Evolutionary conservation across 148 eudicot species (phyloP).

Genomic region (Diospyros lotus): DNA sequence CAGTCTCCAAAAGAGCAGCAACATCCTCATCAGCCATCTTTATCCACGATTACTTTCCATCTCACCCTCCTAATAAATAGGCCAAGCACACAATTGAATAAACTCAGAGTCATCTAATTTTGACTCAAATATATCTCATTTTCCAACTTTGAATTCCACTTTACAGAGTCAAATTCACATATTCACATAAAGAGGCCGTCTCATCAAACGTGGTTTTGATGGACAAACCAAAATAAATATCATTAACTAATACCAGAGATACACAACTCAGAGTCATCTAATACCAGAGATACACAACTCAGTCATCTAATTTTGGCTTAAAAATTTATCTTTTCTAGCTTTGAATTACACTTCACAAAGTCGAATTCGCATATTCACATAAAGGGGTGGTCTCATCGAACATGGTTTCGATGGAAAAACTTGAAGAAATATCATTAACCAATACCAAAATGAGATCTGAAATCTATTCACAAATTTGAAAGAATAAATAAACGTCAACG

Average conservation of each 20-base stretch:
- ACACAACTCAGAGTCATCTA: no score
- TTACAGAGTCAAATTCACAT: slow-evolving; percentile 5
- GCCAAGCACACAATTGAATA: slow-evolving; percentile 5
- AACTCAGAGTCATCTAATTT: slow-evolving; percentile 6
- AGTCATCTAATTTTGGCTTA: slow-evolving; percentile 15
- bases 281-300: no score
- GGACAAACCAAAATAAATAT: slow-evolving; percentile 26
- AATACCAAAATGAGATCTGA: no score
- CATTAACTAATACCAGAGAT: not conserved
- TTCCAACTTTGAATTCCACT: slow-evolving; percentile 28
- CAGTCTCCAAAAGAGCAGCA: slow-evolving; percentile 63
- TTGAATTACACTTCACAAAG: slow-evolving; percentile 21
- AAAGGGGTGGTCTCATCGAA: slow-evolving; percentile 5
- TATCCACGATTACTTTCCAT: slow-evolving; percentile 5
- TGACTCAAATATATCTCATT: slow-evolving; percentile 21
- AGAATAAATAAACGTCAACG: no score
- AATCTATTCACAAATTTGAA: no score
- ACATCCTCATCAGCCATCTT: slow-evolving; percentile 53
- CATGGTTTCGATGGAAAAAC: slow-evolving; percentile 17
- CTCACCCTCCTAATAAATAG: slow-evolving; percentile 8
- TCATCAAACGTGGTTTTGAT: slow-evolving; percentile 6
- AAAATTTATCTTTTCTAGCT: slow-evolving; percentile 21
- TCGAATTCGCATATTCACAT: slow-evolving; percentile 14
- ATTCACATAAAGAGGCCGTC: slow-evolving; percentile 17
- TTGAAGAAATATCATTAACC: slow-evolving; percentile 19